phyloP scores from a whole-genome alignment of 305 asterid species.

The Fraxinus paxiana region DNA sequence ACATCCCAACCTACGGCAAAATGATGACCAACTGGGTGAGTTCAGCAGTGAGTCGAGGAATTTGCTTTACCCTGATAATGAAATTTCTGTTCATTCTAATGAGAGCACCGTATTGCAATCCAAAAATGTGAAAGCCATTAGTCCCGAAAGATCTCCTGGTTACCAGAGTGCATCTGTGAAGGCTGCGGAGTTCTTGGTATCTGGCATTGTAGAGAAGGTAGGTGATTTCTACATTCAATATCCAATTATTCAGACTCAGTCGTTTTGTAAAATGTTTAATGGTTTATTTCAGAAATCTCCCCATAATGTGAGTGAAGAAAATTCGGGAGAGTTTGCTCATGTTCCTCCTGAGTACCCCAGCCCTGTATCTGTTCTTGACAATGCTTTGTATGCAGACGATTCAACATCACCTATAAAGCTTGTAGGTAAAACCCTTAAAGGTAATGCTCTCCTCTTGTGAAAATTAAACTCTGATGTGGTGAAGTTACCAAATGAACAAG shows the following conservation, averaged over 20 bases:
- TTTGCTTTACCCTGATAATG: constrained; percentile 29
- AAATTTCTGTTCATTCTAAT: constrained; percentile 38
- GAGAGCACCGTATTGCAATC: constrained; percentile 31
- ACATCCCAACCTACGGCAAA: constrained; percentile 32
- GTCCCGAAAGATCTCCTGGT: constrained; percentile 38
- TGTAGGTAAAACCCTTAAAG: constrained; percentile 41
- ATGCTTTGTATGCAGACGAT: constrained; percentile 40
- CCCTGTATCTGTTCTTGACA: constrained; percentile 76
- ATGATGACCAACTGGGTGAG: constrained; percentile 38
- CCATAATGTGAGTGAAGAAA: constrained; percentile 36
- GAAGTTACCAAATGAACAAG: background rate
- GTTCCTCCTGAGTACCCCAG: constrained; percentile 64
- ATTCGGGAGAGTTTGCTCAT: constrained; percentile 35
- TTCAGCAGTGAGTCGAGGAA: constrained; percentile 38
- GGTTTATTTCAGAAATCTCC: constrained; percentile 44
- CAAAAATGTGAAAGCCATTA: constrained; percentile 32
- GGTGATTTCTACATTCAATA: constrained; percentile 14
- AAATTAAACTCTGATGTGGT: background rate
- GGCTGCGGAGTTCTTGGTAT: constrained; percentile 22
- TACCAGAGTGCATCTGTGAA: constrained; percentile 33
- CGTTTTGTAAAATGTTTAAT: constrained; percentile 19
- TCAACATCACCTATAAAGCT: constrained; percentile 55
- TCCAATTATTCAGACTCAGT: background rate
- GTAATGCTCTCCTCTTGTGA: constrained; percentile 31
- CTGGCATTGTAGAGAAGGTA: constrained; percentile 45